Evolutionary conservation across 345 rosid genomes (phyloP), one percentile per base, ranked within the genome.

Genomic region (Populus pruinosa): DNA sequence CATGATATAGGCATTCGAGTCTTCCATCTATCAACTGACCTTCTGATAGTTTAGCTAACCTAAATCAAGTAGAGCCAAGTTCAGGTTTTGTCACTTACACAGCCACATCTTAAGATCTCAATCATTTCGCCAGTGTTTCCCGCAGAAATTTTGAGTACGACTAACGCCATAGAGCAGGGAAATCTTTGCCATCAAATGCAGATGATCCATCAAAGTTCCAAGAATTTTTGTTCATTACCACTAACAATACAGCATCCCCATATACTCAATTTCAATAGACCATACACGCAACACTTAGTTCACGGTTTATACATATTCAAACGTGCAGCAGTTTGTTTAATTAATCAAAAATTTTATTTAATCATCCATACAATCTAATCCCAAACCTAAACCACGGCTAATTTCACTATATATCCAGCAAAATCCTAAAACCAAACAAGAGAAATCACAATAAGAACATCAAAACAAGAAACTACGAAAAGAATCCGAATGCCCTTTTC

Each of bases 11-110:
- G 82, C 98, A 93, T 87, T 95, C 99, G 43, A 95, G 88, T 74
- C 93, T 90, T 65, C 99, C 98, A 77, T 92, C 99, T 9, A 90
- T 78, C 85, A 95, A 49, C 76, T 93, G 98, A 61, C 99, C 98
- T 85, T 93, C 98, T 73, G 98, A 95, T 83, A 95, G 81, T 85
- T 93, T 95, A 33, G 99, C 98, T 68, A 93, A 85, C 87, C 99
- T 95, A 72, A 72, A 53, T 47, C 69, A n/a, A 74, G 71, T 29
- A 56, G 3, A 76, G 5, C 50, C 53, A 53, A 53, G 59, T 53
- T 53, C n/a, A 18, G 55, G 39, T 18, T 65, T 44, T 14, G 35
- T 23, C 53, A 43, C 29, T 17, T 44, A 27, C 27, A 25, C 17
- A 6, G 10, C 9, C 73, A 47, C 14, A 27, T 70, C 73, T 25